Percentiles rank a stretch among this genome's conserved stretches.
Conservation (phyloP, 345 rosid species). For the Citrus mangshanensis region DNA sequence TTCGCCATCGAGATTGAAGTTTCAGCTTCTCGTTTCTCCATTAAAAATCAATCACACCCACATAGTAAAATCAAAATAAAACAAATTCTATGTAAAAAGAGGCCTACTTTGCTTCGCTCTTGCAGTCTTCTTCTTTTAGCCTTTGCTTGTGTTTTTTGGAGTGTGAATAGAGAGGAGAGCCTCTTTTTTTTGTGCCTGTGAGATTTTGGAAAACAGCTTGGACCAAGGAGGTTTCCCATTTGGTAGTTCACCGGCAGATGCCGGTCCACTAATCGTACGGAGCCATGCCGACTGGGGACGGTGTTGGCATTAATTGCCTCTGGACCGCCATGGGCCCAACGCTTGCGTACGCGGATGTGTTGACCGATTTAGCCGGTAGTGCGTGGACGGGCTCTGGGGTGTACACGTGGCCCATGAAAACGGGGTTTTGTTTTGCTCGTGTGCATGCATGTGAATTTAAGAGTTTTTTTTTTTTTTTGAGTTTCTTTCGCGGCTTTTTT, state of each 20-base stretch:
- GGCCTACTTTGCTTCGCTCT: neutral
- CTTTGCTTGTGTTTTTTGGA: neutral
- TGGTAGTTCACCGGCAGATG: conserved; percentile 52
- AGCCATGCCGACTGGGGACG: conserved; percentile 31
- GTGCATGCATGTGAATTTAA: conserved; percentile 30
- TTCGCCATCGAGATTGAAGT: conserved; percentile 35
- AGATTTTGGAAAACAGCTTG: conserved; percentile 69
- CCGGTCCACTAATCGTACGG: conserved; percentile 45
- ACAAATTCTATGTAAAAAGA: too few species aligned
- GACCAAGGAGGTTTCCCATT: conserved; percentile 54
- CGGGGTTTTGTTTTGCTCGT: conserved; percentile 5
- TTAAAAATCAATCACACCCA: conserved; percentile 13
- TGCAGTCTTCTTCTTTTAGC: neutral
- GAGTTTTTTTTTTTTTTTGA: neutral
- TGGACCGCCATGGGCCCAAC: conserved; percentile 31
- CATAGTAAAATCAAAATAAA: conserved; percentile 3
- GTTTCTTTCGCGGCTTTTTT: conserved; percentile 28
- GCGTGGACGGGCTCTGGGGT: conserved; percentile 14
- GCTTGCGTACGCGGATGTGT: conserved; percentile 27
- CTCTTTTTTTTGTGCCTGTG: conserved; percentile 1
- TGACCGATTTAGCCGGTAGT: conserved; percentile 42
- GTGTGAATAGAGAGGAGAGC: conserved; percentile 41
- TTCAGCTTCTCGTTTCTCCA: conserved; percentile 32
- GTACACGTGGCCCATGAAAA: conserved; percentile 30
- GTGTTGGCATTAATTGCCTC: conserved; percentile 55